Evolutionary conservation across 1,284 basidiomycete species (phyloP).

Genomic region (Ustilago hordei): DNA sequence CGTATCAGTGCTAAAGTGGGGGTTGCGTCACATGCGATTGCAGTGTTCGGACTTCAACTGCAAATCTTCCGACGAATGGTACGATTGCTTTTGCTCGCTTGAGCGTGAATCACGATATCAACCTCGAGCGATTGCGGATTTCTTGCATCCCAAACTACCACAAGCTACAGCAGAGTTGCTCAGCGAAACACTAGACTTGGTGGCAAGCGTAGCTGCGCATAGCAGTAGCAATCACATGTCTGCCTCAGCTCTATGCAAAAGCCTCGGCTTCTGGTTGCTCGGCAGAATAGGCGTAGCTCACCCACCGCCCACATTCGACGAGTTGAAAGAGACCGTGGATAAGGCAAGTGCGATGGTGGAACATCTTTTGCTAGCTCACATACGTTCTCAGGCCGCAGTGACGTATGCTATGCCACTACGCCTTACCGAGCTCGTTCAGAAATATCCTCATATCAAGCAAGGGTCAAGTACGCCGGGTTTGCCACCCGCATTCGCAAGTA

Average conservation of each 20-base stretch:
- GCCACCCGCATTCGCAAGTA: conserved; percentile 28
- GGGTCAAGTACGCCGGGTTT: conserved; percentile 23
- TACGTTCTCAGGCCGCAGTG: conserved; percentile 50
- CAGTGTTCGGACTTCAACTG: conserved; percentile 46
- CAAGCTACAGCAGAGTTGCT: conserved; percentile 46
- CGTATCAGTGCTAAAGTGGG: conserved; percentile 58
- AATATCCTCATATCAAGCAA: conserved; percentile 41
- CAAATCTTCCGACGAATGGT: conserved; percentile 44
- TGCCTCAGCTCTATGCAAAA: conserved; percentile 38
- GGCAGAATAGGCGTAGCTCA: conserved; percentile 52
- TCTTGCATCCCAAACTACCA: conserved; percentile 47
- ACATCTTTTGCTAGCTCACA: conserved; percentile 58
- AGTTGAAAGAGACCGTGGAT: conserved; percentile 19
- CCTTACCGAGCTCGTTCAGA: conserved; percentile 51
- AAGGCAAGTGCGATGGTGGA: conserved; percentile 35
- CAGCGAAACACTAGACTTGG: conserved; percentile 48
- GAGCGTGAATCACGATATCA: conserved; percentile 48
- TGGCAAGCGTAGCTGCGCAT: conserved; percentile 56
- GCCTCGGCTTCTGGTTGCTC: conserved; percentile 59
- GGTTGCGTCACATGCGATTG: conserved; percentile 50
- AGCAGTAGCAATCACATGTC: conserved; percentile 59
- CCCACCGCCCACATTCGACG: conserved; percentile 47
- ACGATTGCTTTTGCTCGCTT: conserved; percentile 43
- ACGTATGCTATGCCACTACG: conserved; percentile 55
- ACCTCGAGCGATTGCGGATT: conserved; percentile 38